A percentile compares a stretch with the other conserved stretches of the same genome.
phyloP scores from a whole-genome alignment of 768 basidiomycete species.

The Daedaleopsis sinensis region DNA sequence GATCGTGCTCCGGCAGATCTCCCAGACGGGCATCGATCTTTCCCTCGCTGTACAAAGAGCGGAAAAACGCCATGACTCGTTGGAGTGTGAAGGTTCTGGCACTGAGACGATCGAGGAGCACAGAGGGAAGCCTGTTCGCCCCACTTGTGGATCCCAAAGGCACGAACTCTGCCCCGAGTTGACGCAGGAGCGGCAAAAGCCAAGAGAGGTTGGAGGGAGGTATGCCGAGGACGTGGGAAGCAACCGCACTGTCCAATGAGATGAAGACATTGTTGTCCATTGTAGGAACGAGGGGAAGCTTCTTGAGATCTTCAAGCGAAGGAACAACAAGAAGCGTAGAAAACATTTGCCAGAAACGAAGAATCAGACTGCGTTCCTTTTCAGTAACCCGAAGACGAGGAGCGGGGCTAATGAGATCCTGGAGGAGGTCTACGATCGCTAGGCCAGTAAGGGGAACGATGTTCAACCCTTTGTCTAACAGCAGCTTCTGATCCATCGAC shows the following conservation, averaged over 20 bases:
- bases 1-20: not conserved
- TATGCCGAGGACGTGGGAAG: no score
- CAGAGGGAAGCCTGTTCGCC: not conserved
- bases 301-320: not conserved
- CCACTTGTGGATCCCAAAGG: not conserved
- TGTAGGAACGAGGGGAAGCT: constrained; percentile 5
- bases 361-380: no score
- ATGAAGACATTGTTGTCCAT: not conserved
- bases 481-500: not conserved
- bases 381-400: not conserved
- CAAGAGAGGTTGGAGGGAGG: not conserved
- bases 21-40: not conserved
- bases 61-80: not conserved
- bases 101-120: not conserved
- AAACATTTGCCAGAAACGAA: not conserved
- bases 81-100: not conserved
- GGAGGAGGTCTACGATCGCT: not conserved
- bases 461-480: not conserved
- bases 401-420: not conserved
- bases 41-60: not conserved
- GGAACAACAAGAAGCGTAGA: not conserved
- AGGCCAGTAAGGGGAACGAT: not conserved
- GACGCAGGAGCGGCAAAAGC: not conserved
- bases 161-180: constrained; percentile 4
- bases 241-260: not conserved